Percentiles rank a stretch among this genome's conserved stretches.
Evolutionary conservation across 495 filamentous ascomycete species (phyloP).

Genomic region (Pyrenopolyporus hunteri): DNA sequence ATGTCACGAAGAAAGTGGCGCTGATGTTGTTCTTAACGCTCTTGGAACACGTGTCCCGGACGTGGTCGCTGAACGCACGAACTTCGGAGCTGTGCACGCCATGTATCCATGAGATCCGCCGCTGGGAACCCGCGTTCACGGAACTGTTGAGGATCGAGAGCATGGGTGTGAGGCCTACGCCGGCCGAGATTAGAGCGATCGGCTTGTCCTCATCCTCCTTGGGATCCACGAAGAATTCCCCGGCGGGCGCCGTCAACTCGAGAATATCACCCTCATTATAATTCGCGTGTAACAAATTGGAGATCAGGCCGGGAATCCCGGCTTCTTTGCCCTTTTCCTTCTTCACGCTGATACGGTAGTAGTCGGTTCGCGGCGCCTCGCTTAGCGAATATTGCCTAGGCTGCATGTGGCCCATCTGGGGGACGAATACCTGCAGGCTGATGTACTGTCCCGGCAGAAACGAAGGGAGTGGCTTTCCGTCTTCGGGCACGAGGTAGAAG

Average conservation of each 20-base stretch:
- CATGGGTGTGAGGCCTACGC: conserved; percentile 72
- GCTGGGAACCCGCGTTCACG: conserved; percentile 47
- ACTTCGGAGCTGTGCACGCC: conserved; percentile 55
- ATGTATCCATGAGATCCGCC: conserved; percentile 68
- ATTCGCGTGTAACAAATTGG: conserved; percentile 70
- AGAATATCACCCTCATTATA: conserved; percentile 64
- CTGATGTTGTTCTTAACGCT: conserved; percentile 45
- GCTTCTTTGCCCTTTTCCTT: conserved; percentile 60
- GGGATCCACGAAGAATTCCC: conserved; percentile 70
- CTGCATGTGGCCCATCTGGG: conserved; percentile 63
- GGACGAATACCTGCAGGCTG: conserved; percentile 63
- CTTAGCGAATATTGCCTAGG: conserved; percentile 76
- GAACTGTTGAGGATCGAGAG: conserved; percentile 70
- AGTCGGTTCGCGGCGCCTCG: conserved; percentile 61
- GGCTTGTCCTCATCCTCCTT: conserved; percentile 48
- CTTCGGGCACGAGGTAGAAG: conserved; percentile 72
- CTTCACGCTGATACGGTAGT: conserved; percentile 77
- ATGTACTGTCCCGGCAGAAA: conserved; percentile 76
- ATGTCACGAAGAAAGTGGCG: conserved; percentile 50
- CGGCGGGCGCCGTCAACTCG: conserved; percentile 69
- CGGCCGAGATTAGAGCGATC: conserved; percentile 72
- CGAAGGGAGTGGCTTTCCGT: conserved; percentile 62
- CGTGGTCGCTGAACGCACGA: conserved; percentile 60
- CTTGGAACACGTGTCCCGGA: conserved; percentile 51
- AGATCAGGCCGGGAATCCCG: conserved; percentile 66